A percentile compares a stretch with the other conserved stretches of the same genome.
Conservation (phyloP, 495 filamentous ascomycete genomes). For the Podospora appendiculata region DNA sequence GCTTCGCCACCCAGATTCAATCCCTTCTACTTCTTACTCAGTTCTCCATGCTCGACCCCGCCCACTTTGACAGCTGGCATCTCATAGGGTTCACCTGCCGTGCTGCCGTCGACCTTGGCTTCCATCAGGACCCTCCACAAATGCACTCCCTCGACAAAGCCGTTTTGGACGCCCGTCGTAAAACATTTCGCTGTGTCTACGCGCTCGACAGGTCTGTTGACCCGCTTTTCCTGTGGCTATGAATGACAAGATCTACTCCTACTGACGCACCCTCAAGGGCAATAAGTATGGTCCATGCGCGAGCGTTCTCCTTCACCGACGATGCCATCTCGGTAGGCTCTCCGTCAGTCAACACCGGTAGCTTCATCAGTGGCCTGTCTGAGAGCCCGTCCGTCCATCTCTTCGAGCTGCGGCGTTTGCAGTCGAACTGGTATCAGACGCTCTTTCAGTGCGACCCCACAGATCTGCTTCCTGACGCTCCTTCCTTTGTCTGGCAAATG, state of each 20-base stretch:
- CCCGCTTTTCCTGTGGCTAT: background rate
- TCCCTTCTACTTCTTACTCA: slow-evolving; percentile 75
- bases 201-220: slow-evolving; percentile 66
- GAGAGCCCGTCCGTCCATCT: slow-evolving; percentile 52
- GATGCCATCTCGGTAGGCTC: slow-evolving; percentile 68
- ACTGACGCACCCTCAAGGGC: slow-evolving; percentile 40
- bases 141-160: slow-evolving; percentile 52
- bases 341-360: slow-evolving; percentile 26
- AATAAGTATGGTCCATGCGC: slow-evolving; percentile 69
- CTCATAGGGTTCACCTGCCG: slow-evolving; percentile 80
- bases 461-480: slow-evolving; percentile 51
- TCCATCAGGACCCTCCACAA: slow-evolving; percentile 80
- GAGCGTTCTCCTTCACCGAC: slow-evolving; percentile 87
- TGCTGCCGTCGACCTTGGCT: slow-evolving; percentile 76
- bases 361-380: slow-evolving; percentile 27
- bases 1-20: slow-evolving; percentile 74
- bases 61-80: slow-evolving; percentile 86
- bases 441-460: slow-evolving; percentile 63
- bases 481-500: slow-evolving; percentile 53
- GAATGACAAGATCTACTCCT: background rate
- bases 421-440: slow-evolving; percentile 77
- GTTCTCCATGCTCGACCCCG: slow-evolving; percentile 81
- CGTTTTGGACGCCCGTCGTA: slow-evolving; percentile 65
- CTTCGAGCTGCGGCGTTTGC: slow-evolving; percentile 65
- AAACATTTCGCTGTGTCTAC: slow-evolving; percentile 81